These are phyloP conservation scores for Phytophthora macrochlamydospora DNA, from an alignment of 352 stramenopile species.

Conservation along the genomic window DNA sequence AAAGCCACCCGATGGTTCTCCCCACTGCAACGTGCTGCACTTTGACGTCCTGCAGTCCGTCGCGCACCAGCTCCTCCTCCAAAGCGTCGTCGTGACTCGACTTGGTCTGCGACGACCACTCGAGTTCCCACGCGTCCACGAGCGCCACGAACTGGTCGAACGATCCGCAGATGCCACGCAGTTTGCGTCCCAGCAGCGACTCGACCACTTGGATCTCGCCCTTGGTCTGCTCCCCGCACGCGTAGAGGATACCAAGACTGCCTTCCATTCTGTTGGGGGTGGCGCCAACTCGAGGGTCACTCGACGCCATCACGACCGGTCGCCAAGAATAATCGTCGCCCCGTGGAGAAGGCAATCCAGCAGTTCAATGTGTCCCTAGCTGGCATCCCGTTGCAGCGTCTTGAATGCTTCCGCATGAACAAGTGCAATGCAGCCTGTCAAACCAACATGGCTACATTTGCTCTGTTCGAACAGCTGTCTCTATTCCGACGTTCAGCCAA, in stretches of 20 bases:
- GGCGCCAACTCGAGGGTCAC: background rate
- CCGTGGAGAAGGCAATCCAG: no score
- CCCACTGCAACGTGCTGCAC: slow-evolving; percentile 62
- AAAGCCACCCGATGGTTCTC: slow-evolving; percentile 58
- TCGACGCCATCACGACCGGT: background rate
- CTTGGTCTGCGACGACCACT: slow-evolving; percentile 32
- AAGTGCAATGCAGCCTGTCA: slow-evolving; percentile 7
- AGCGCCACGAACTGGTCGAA: slow-evolving; percentile 58
- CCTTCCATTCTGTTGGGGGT: slow-evolving; percentile 33
- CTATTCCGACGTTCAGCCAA: slow-evolving; percentile 18
- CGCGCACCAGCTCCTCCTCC: slow-evolving; percentile 38
- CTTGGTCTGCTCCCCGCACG: slow-evolving; percentile 42
- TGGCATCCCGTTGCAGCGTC: no score
- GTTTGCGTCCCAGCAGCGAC: slow-evolving; percentile 46
- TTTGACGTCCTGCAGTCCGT: slow-evolving; percentile 51
- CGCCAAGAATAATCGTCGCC: background rate
- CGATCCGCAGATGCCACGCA: slow-evolving; percentile 54
- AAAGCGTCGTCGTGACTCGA: slow-evolving; percentile 9
- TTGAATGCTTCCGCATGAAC: no score
- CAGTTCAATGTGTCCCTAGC: no score
- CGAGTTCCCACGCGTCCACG: slow-evolving; percentile 58
- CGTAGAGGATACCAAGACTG: slow-evolving; percentile 54
- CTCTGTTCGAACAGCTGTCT: slow-evolving; percentile 8
- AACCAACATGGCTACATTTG: slow-evolving; percentile 6
- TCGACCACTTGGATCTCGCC: slow-evolving; percentile 35